Evolutionary conservation across 2,329 filamentous ascomycete genomes (phyloP).

Genomic region (Cladorrhinum sp.): DNA sequence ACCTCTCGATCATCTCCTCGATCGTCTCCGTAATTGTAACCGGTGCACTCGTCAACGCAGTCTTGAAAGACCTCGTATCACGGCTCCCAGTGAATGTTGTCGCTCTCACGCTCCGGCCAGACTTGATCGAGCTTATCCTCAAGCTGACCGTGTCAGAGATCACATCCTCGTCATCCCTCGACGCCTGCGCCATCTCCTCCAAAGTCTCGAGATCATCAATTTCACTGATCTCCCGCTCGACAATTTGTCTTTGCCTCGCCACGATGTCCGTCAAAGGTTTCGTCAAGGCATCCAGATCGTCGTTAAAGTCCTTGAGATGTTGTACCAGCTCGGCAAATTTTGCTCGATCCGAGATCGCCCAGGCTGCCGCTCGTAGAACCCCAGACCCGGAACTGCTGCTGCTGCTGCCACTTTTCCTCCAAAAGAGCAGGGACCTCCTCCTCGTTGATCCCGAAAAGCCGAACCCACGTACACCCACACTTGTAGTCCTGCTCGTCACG

Average conservation of each 20-base stretch:
- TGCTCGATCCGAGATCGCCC: not conserved
- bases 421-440: not conserved
- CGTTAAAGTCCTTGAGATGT: not conserved
- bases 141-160: not conserved
- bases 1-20: not conserved
- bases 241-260: not conserved
- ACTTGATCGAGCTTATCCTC: not conserved
- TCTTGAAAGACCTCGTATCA: not conserved
- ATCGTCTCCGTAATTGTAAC: not conserved
- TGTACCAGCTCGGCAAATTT: not conserved
- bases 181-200: not conserved
- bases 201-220: not conserved
- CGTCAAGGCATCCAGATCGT: not conserved
- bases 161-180: not conserved
- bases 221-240: not conserved
- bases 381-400: not conserved
- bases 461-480: not conserved
- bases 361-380: not conserved
- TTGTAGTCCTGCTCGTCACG: no score
- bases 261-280: not conserved
- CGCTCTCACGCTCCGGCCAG: not conserved
- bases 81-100: not conserved
- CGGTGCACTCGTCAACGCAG: not conserved
- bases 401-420: not conserved
- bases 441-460: not conserved